These are phyloP conservation scores for Eremochloa ophiuroides DNA, from an alignment of 176 grass and related monocot genomes.

Conservation along the genomic window DNA sequence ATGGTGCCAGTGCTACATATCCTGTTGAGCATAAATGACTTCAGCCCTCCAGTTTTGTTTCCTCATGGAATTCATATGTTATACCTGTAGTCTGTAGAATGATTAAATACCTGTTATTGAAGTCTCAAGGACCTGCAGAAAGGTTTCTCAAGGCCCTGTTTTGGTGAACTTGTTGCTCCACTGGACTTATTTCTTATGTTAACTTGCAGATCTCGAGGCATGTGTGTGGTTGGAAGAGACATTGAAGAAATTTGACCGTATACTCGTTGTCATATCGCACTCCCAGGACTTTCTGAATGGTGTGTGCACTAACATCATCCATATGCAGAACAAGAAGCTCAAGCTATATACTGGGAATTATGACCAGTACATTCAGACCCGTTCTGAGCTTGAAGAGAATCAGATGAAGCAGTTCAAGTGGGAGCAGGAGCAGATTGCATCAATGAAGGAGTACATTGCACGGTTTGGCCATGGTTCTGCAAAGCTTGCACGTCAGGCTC, in stretches of 20 bases:
- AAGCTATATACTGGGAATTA: conserved; percentile 92
- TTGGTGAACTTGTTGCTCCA: background rate
- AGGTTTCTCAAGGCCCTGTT: background rate
- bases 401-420: conserved; percentile 98
- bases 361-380: conserved; percentile 88
- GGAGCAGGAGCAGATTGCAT: conserved; percentile 95
- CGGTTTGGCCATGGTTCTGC: conserved; percentile 97
- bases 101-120: background rate
- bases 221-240: conserved; percentile 94
- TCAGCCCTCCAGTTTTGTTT: background rate
- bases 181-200: background rate
- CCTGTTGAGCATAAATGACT: background rate
- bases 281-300: conserved; percentile 93
- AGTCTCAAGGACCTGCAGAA: background rate
- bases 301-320: conserved; percentile 94
- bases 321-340: conserved; percentile 91
- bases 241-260: conserved; percentile 82
- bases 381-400: conserved; percentile 85
- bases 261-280: conserved; percentile 84
- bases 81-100: background rate
- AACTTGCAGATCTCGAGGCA: conserved; percentile 81
- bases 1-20: background rate
- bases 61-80: background rate
- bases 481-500: conserved; percentile 92
- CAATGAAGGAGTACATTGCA: conserved; percentile 97